Evolutionary conservation across 805 yeast genomes (phyloP).

Genomic region (Spathaspora gorwiae): DNA sequence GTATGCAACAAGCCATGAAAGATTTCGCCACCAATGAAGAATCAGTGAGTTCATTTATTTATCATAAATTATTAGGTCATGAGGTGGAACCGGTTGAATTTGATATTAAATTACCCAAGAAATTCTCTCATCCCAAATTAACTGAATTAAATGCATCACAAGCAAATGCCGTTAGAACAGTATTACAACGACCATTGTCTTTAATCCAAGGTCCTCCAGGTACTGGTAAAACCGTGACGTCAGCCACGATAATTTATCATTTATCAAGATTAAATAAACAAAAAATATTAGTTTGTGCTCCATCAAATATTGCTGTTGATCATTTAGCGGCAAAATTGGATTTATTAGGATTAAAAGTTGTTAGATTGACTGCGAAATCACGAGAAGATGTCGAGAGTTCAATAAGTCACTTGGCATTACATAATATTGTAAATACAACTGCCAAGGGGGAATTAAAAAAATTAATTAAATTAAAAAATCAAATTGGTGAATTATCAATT

Average conservation of each 20-base stretch:
- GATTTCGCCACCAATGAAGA: slow-evolving; percentile 64
- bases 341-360: slow-evolving; percentile 69
- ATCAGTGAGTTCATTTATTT: slow-evolving; percentile 69
- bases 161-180: slow-evolving; percentile 67
- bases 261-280: slow-evolving; percentile 57
- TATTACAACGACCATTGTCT: slow-evolving; percentile 66
- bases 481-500: slow-evolving; percentile 62
- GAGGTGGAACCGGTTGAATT: slow-evolving; percentile 62
- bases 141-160: slow-evolving; percentile 76
- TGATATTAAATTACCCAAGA: slow-evolving; percentile 56
- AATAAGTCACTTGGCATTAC: slow-evolving; percentile 54
- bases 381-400: slow-evolving; percentile 77
- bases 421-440: slow-evolving; percentile 41
- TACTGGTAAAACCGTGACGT: slow-evolving; percentile 92
- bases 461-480: slow-evolving; percentile 53
- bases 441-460: slow-evolving; percentile 58
- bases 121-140: slow-evolving; percentile 60
- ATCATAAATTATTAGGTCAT: slow-evolving; percentile 77
- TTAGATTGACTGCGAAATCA: slow-evolving; percentile 69
- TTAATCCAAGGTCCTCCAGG: slow-evolving; percentile 83
- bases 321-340: slow-evolving; percentile 75
- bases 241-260: slow-evolving; percentile 83
- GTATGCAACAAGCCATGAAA: slow-evolving; percentile 79
- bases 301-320: slow-evolving; percentile 93
- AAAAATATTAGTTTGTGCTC: slow-evolving; percentile 83